A percentile compares a stretch with the other conserved stretches of the same genome.
These are phyloP conservation scores for Penicillium sp. DNA, from an alignment of 2,329 filamentous ascomycete genomes.

Conservation along the genomic window DNA sequence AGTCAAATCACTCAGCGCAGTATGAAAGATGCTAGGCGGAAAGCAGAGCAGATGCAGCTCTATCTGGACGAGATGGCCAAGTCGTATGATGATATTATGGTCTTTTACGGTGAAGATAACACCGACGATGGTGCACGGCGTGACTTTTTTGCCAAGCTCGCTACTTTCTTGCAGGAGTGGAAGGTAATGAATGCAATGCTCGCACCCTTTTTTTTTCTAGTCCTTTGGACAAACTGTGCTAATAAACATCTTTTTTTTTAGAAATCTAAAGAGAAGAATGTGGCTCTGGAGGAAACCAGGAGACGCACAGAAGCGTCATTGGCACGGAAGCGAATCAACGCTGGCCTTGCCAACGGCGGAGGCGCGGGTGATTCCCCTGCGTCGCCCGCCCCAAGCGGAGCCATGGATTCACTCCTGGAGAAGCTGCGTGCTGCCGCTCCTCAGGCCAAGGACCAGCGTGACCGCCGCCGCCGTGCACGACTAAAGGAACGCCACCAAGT, in stretches of 20 bases:
- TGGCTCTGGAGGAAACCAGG: slow-evolving; percentile 77
- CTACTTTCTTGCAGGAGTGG: slow-evolving; percentile 89
- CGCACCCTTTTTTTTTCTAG: slow-evolving; percentile 12
- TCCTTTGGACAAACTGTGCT: slow-evolving; percentile 13
- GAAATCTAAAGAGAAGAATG: slow-evolving; percentile 93
- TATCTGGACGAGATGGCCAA: slow-evolving; percentile 92
- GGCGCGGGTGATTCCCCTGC: slow-evolving; percentile 54
- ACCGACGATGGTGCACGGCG: slow-evolving; percentile 88
- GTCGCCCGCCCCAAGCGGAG: slow-evolving; percentile 77
- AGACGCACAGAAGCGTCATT: slow-evolving; percentile 88
- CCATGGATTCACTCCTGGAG: slow-evolving; percentile 94
- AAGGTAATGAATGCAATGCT: slow-evolving; percentile 60
- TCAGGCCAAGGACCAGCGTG: slow-evolving; percentile 84
- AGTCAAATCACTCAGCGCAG: slow-evolving; percentile 86
- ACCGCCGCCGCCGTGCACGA: slow-evolving; percentile 82
- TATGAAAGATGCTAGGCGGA: slow-evolving; percentile 96
- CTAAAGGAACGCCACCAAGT: slow-evolving; percentile 91
- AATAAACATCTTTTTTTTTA: slow-evolving; percentile 29
- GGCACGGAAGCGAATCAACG: slow-evolving; percentile 75
- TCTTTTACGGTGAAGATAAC: slow-evolving; percentile 94
- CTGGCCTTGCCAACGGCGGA: slow-evolving; percentile 69
- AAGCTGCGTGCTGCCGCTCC: slow-evolving; percentile 93
- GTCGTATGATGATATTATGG: slow-evolving; percentile 93
- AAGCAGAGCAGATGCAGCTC: slow-evolving; percentile 92
- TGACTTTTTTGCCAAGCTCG: slow-evolving; percentile 95